A percentile compares a stretch with the other conserved stretches of the same genome.
Evolutionary conservation across 176 grass and related monocot species (phyloP).

Genomic region (Avena sativa): DNA sequence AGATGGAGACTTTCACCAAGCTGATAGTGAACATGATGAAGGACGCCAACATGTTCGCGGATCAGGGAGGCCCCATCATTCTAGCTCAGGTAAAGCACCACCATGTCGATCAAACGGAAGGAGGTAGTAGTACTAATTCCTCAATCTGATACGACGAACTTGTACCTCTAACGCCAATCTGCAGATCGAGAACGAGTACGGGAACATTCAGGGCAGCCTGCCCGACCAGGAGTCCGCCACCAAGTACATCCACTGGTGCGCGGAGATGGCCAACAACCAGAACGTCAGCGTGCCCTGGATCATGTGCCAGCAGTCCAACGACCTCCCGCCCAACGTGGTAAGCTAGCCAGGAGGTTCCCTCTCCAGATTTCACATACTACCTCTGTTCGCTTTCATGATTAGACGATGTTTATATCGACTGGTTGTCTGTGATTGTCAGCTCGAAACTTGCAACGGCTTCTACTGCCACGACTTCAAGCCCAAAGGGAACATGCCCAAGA

Average conservation of each 20-base stretch:
- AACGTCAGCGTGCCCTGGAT: constrained; percentile 60
- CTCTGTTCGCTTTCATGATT: not conserved
- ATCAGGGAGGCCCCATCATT: constrained; percentile 71
- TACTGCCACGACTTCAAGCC: constrained; percentile 56
- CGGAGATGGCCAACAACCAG: constrained; percentile 50
- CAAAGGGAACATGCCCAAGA: constrained; percentile 57
- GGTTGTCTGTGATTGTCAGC: constrained; percentile 13
- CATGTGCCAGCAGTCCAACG: constrained; percentile 71
- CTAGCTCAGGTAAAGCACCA: constrained; percentile 48
- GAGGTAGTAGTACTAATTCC: not conserved
- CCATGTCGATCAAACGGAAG: not conserved
- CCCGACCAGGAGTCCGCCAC: constrained; percentile 21
- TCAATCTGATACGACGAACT: not conserved
- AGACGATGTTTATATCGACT: not conserved
- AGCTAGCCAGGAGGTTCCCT: not conserved
- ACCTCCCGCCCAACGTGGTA: constrained; percentile 52
- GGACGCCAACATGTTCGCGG: constrained; percentile 50
- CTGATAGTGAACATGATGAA: constrained; percentile 68
- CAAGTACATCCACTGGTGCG: constrained; percentile 59
- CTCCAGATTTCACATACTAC: not conserved
- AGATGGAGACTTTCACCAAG: constrained; percentile 66
- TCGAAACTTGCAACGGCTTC: constrained; percentile 75
- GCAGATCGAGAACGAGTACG: constrained; percentile 83
- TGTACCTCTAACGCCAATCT: not conserved
- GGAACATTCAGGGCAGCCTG: constrained; percentile 37